Conservation (phyloP, 2,329 filamentous ascomycete genomes). For the Penicillium sp. region DNA sequence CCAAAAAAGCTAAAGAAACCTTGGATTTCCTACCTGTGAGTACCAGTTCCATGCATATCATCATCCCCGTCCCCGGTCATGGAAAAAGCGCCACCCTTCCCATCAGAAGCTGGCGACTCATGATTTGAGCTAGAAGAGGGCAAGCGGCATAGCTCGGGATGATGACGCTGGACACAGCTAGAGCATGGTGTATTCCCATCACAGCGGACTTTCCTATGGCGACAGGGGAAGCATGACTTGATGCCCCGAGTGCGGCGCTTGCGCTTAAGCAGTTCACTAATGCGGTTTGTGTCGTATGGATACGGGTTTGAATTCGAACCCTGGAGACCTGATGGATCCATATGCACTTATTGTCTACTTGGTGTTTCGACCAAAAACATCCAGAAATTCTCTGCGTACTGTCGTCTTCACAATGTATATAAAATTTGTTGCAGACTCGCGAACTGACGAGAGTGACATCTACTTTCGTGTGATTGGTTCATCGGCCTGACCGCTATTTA, state of each 20-base stretch:
- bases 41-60: not conserved
- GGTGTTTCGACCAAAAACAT: not conserved
- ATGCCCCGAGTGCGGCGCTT: slow-evolving; percentile 24
- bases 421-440: not conserved
- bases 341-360: not conserved
- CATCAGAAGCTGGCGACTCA: not conserved
- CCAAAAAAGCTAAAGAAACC: too few species aligned
- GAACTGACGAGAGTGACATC: not conserved
- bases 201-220: slow-evolving; percentile 26
- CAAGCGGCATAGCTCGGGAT: slow-evolving; percentile 20
- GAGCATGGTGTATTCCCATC: slow-evolving; percentile 19
- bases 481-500: not conserved
- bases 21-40: not conserved
- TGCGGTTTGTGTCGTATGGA: slow-evolving; percentile 23
- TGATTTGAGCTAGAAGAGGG: not conserved
- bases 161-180: slow-evolving; percentile 20
- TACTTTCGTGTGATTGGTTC: not conserved
- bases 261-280: slow-evolving; percentile 24
- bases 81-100: not conserved
- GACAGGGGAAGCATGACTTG: slow-evolving; percentile 28
- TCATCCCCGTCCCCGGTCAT: not conserved
- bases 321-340: not conserved
- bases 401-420: not conserved
- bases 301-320: slow-evolving; percentile 4
- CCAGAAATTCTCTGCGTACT: not conserved